phyloP scores from a whole-genome alignment of 805 yeast species.

The Cyberlindnera maclurae region DNA sequence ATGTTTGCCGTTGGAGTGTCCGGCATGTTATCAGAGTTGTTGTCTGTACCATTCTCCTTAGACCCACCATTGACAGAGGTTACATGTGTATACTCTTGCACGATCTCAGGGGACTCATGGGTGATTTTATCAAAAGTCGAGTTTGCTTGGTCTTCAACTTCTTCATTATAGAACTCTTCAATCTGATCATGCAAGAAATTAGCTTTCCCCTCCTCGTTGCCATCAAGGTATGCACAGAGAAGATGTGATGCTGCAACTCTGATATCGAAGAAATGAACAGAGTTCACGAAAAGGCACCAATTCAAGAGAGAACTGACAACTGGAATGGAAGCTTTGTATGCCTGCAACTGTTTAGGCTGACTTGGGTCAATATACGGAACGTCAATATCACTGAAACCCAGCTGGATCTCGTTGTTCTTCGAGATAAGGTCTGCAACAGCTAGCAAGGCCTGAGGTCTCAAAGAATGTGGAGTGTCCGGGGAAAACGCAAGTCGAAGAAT shows the following conservation, averaged over 20 bases:
- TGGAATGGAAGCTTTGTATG: slow-evolving; percentile 42
- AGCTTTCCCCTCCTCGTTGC: slow-evolving; percentile 52
- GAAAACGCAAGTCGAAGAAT: slow-evolving; percentile 68
- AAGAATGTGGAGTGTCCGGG: slow-evolving; percentile 50
- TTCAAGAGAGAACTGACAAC: slow-evolving; percentile 68
- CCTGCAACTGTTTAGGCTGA: slow-evolving; percentile 30
- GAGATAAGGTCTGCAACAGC: slow-evolving; percentile 74
- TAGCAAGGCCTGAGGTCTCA: slow-evolving; percentile 62
- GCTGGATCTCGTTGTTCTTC: slow-evolving; percentile 60
- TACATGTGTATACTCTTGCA: slow-evolving; percentile 1
- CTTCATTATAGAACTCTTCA: slow-evolving; percentile 29
- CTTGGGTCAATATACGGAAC: slow-evolving; percentile 88
- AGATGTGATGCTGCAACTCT: slow-evolving; percentile 66
- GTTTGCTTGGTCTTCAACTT: slow-evolving; percentile 15
- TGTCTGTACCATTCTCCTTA: neutral
- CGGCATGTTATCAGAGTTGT: neutral
- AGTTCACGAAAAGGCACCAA: slow-evolving; percentile 75
- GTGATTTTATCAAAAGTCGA: slow-evolving; percentile 1
- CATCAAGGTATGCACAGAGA: slow-evolving; percentile 59
- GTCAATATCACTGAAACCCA: slow-evolving; percentile 69
- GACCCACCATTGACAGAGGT: neutral
- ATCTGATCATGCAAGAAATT: slow-evolving; percentile 67
- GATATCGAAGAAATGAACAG: slow-evolving; percentile 79
- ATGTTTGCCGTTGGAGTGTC: slow-evolving; percentile 48
- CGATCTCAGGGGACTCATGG: neutral